These are phyloP conservation scores for Xylaria sp. DNA, from an alignment of 2,329 filamentous ascomycete species.

Conservation along the genomic window DNA sequence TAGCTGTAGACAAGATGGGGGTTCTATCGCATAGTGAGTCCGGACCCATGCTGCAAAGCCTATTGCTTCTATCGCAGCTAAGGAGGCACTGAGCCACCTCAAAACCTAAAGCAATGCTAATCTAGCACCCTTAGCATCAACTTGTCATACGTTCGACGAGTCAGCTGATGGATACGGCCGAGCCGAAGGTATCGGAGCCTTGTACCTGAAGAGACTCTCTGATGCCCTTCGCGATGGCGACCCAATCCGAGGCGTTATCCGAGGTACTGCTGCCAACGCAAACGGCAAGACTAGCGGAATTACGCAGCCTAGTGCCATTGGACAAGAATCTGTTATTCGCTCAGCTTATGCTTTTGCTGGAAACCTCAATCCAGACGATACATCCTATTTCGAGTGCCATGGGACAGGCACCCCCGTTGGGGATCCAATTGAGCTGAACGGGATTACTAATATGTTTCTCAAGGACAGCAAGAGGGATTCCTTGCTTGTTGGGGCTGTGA, in stretches of 20 bases:
- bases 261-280: constrained; percentile 39
- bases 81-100: background rate
- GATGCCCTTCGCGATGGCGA: constrained; percentile 29
- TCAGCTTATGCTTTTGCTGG: constrained; percentile 31
- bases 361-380: constrained; percentile 31
- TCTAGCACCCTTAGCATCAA: constrained; percentile 35
- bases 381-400: constrained; percentile 38
- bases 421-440: constrained; percentile 39
- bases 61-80: background rate
- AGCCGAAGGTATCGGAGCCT: constrained; percentile 23
- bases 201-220: constrained; percentile 29
- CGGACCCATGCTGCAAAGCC: background rate
- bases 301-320: constrained; percentile 41
- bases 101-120: background rate
- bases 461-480: constrained; percentile 9
- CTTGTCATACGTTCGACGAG: constrained; percentile 41
- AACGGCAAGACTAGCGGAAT: constrained; percentile 43
- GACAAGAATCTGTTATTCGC: constrained; percentile 36
- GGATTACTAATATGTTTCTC: constrained; percentile 12
- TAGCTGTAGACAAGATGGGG: constrained; percentile 39
- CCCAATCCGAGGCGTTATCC: constrained; percentile 43
- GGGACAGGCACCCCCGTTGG: constrained; percentile 26
- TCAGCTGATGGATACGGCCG: constrained; percentile 28
- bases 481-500: constrained; percentile 20
- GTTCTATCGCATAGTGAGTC: constrained; percentile 22